Base-by-base conservation (phyloP, 2,329 filamentous ascomycete species). In the Cladosporium sp. region DNA sequence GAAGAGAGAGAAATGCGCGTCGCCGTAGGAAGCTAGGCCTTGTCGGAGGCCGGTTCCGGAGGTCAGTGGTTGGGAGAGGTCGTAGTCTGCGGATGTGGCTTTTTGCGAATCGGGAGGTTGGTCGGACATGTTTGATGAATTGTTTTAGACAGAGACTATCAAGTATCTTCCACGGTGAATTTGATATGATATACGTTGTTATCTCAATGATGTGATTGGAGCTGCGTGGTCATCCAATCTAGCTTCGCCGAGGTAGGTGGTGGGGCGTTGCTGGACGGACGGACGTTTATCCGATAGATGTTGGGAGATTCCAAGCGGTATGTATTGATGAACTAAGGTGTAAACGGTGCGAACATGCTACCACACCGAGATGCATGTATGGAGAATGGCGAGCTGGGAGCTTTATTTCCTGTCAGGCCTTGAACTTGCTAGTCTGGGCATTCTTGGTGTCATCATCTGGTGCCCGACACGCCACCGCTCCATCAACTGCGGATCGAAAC, bases 1-100 rank as follows among this genome's bases (percentile, higher is more conserved):
- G 72, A 92, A 92, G 2, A 92, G 82, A 0, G 88, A 89, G 79
- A 92, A 92, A 76, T 92, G 89, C 5, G 88, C 81, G 69, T 92
- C 90, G 51, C 90, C 90, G 70, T 92, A 92, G 0, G 85, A 86
- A 2, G 89, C 84, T 1, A 91, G 82, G 1, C 86, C 87, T 70
- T 88, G 86, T 8, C 88, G 83, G 34, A 91, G 80, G 8, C 89
- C 89, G 0, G 80, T 75, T 18, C 32, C 25, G 25, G 34, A 23
- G 51, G 76, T 68, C 61, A 90, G 84, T 1, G 86, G 83, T 1
- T 74, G 79, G 21, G 79, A 79, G 18, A 90, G 83, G 71, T 89
- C 80, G 71, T 90, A 91, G 75, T 90, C 82, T 54, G 59, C 13
- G 25, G 56, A n/a, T 23, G 32, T 46, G 21, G 21, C 32, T 39